Evolutionary conservation across 2,329 filamentous ascomycete species (phyloP), one percentile per base, ranked within the genome.

Genomic region (Akanthomyces uredinophilus): DNA sequence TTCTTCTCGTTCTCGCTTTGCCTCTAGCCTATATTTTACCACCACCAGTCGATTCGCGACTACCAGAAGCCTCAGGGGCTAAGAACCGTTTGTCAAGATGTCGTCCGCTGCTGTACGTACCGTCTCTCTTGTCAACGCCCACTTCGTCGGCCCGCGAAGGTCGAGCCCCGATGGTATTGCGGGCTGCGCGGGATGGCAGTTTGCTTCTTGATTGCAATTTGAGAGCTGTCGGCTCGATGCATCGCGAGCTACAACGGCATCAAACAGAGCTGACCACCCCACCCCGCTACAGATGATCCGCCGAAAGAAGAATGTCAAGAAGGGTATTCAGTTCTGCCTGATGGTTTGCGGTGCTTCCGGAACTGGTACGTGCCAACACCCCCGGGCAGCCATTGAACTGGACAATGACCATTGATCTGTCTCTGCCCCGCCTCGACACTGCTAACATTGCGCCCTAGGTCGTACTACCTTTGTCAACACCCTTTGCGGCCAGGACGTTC

Each of bases 221-320:
- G 16, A 5, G 35, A 27, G 18, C 16, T 13, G 24, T 20, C 20
- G 18, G 29, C 51, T 32, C 8, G 20, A 39, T 39, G 46, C 29
- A 18, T 46, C 11, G 29, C 20, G 14, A 44, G 27, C 49, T 58
- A 13, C 10, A 44, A 58, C 39, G 6, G n/a, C 37, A 58, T 52
- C 46, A 20, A 24, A 35, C 44, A 43, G 22, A 63, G 57, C 56
- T 60, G 44, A 41, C 53, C 39, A 54, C 44, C 32, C 50, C 51
- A 52, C 50, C 51, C 61, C 61, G n/a, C 32, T 78, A 87, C 91
- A 96, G 80, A 95, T 96, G 90, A 93, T 97, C 77, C 93, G 95
- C 81, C 90, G 92, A 81, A 99, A 99, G 94, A 99, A 99, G 91
- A 98, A 99, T 86, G 94, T 99, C 82, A 97, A 97, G 90, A 97